Conservation (phyloP, 169 alveolate genomes). For the Neospora caninum region DNA sequence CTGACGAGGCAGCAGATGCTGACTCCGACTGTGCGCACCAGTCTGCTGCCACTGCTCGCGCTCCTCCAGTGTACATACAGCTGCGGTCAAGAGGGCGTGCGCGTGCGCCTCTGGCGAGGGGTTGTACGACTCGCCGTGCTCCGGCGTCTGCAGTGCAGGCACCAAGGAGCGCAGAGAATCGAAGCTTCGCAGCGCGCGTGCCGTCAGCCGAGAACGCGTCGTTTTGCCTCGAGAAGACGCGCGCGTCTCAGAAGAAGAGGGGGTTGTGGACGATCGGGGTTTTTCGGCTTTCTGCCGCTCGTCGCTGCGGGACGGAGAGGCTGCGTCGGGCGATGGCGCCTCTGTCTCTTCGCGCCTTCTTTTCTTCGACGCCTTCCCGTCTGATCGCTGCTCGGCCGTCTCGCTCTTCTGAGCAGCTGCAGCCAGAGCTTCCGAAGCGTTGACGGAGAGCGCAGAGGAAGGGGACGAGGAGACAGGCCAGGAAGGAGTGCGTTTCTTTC, state of each 20-base stretch:
- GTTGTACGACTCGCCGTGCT: conserved; percentile 6
- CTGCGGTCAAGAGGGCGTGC: background rate
- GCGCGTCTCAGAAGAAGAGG: background rate
- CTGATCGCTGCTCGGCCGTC: too few species aligned
- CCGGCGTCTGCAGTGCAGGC: background rate
- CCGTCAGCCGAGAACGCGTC: background rate
- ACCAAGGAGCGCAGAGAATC: background rate
- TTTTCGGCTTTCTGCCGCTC: background rate
- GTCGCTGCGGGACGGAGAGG: too few species aligned
- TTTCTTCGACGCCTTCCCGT: too few species aligned
- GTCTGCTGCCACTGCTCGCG: background rate
- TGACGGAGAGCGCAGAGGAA: background rate
- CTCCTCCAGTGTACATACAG: background rate
- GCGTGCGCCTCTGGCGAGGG: conserved; percentile 26
- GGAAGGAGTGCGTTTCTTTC: background rate
- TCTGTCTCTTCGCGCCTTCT: too few species aligned
- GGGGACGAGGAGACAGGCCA: background rate
- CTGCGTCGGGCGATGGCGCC: too few species aligned
- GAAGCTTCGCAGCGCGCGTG: conserved; percentile 11
- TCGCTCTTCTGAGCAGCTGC: too few species aligned
- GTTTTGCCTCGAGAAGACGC: background rate
- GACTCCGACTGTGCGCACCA: background rate
- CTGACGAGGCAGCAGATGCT: background rate
- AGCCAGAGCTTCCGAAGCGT: too few species aligned
- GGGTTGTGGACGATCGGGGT: background rate